Evolutionary conservation across 805 yeast species (phyloP), one percentile per base, ranked within the genome.

Genomic region (Scheffersomyces spartinae): DNA sequence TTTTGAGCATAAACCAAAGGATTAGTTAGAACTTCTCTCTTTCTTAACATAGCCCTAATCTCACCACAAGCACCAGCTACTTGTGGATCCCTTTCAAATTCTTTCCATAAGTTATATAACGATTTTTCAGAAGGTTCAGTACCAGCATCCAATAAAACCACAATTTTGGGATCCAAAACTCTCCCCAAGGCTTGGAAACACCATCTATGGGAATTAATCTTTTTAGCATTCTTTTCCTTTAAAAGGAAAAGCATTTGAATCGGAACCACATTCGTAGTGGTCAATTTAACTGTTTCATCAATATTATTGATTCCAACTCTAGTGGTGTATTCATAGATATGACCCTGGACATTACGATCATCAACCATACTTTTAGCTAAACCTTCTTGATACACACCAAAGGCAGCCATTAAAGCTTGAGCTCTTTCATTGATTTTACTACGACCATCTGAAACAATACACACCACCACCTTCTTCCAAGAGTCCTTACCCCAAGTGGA

Each of bases 61-160:
- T 73, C 81, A n/a, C 81, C 81, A 51, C 79, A 72, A 4, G 80
- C 79, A 14, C 81, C 81, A 4, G 80, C 81, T 15, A 74, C 74
- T 30, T 61, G 61, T 7, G 64, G 61, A 39, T 74, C 70, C 30
- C 58, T 52, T 44, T 71, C 69, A 34, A 73, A 74, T 25, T 71
- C 76, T 35, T 69, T 67, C 81, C 81, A 73, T 27, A 73, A 55
- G 33, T 71, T 64, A 31, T 67, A 63, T 29, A 73, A 51, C 4
- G 80, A 62, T 35, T 67, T 68, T 13, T 66, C 62, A 2, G 68
- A 56, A 2, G 81, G 81, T 38, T 68, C 69, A 9, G 81, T 73
- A 27, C 81, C 81, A 13, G 77, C 76, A 43, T 73, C 81, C 14
- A 73, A 52, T 22, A 73, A 55, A 9, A 71, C 50, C 11, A 71